Base-by-base conservation (phyloP, 2,329 filamentous ascomycete genomes). In the Diplodia scrobiculata region DNA sequence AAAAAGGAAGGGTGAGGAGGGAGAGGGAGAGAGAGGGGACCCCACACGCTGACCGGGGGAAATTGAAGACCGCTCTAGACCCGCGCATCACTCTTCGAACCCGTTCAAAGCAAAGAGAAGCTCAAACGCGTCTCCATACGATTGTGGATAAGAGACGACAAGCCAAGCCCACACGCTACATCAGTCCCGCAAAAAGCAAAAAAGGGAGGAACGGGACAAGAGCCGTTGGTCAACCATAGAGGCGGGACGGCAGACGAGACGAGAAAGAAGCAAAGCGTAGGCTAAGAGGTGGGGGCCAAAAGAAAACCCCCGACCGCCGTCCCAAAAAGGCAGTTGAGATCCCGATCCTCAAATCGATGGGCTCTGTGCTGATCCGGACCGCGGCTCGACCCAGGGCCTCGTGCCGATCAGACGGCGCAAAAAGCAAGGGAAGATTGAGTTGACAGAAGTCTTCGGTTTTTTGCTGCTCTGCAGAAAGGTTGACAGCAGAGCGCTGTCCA, bases 261-360 rank as follows among this genome's bases (percentile, higher is more conserved):
- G 41, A 45, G n/a, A 10, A 19, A 45, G 41, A 19, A 41, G 14
- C 41, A 19, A n/a, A n/a, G n/a, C 38, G 6, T 10, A 53, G 9
- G 11, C 21, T 10, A 53, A 32, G 14, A 6, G 27, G 17, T 9
- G 48, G 45, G 58, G 58, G 58, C 45, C 58, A 19, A 62, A 50
- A 36, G 34, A 11, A 36, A 11, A 36, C 13, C 10, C 7, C n/a
- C 25, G 21, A 19, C 51, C 36, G 25, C 25, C 25, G 14, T 25
- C 58, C 45, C 41, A 36, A 51, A 62, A 25, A 62, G 58, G 58
- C 45, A 62, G 58, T 51, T 21, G 1, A 50, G 58, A 62, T 62
- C 58, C 36, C 48, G 58, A 62, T 62, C 45, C 38, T 25, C 34
- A 36, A 59, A 17, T 17, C 36, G 25, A 29, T 25, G 11, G 29